Evolutionary conservation across 2,329 filamentous ascomycete species (phyloP).

Genomic region (Colletotrichum simmondsii): DNA sequence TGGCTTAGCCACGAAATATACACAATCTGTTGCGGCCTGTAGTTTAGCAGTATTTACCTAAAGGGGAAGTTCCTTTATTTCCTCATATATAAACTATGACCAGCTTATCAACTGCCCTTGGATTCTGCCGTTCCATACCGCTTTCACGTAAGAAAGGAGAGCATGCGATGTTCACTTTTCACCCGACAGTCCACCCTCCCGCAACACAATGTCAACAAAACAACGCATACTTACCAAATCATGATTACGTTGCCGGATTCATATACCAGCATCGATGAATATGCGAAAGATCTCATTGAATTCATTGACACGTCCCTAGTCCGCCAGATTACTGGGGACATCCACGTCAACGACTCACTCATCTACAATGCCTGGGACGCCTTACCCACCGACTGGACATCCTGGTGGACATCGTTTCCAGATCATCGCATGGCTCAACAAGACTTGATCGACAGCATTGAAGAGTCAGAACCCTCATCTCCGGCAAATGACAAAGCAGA

Average conservation of each 20-base stretch:
- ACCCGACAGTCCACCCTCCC: neutral
- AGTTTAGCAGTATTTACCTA: too few relatives aligned
- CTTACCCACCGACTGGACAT: constrained; percentile 43
- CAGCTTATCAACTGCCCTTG: fast-evolving
- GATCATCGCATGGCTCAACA: constrained; percentile 44
- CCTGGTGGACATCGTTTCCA: constrained; percentile 41
- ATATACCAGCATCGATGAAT: neutral
- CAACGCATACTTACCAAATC: neutral
- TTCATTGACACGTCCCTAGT: constrained; percentile 43
- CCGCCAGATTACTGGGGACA: constrained; percentile 45
- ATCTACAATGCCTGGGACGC: constrained; percentile 43
- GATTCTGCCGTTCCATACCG: neutral
- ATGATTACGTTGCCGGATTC: constrained; percentile 1
- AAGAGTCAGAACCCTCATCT: constrained; percentile 1
- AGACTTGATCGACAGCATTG: constrained; percentile 43
- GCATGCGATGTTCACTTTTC: neutral
- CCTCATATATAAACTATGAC: too few relatives aligned
- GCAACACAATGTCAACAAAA: neutral
- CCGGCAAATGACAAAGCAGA: fast-evolving
- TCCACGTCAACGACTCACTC: constrained; percentile 47
- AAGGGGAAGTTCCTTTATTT: too few relatives aligned
- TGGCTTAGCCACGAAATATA: too few relatives aligned
- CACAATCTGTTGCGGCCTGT: too few relatives aligned
- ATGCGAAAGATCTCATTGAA: constrained; percentile 37
- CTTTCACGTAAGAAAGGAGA: neutral